phyloP scores from a whole-genome alignment of 352 stramenopile genomes.

The Globisporangium iwayamae region DNA sequence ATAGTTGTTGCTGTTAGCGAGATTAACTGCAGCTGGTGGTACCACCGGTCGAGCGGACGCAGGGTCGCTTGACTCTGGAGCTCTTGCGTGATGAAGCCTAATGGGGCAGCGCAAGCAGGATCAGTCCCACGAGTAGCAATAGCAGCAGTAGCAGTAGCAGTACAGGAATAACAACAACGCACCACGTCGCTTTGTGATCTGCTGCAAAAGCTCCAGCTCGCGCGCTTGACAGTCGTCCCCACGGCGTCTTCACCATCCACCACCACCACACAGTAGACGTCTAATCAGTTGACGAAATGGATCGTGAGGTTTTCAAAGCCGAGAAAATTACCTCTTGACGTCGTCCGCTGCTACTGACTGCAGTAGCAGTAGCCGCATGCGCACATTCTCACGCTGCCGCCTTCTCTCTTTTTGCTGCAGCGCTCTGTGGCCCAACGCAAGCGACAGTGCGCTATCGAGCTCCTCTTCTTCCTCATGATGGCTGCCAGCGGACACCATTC shows the following conservation, averaged over 20 bases:
- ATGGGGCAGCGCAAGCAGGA: background rate
- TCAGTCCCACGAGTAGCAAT: background rate
- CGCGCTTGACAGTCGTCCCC: background rate
- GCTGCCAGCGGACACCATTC: background rate
- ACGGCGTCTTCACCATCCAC: background rate
- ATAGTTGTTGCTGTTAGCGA: background rate
- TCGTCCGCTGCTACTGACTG: background rate
- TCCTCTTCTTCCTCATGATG: background rate
- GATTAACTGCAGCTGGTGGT: slow-evolving; percentile 36
- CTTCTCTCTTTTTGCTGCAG: slow-evolving; percentile 1
- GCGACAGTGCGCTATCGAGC: background rate
- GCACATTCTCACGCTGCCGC: background rate
- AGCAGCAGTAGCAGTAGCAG: background rate
- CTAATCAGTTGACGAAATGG: background rate
- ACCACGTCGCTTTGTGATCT: background rate
- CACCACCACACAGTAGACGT: background rate
- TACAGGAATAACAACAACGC: background rate
- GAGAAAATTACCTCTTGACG: background rate
- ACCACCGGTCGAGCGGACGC: slow-evolving; percentile 37
- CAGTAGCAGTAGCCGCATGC: background rate
- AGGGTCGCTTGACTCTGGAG: slow-evolving; percentile 15
- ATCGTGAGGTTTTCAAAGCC: background rate
- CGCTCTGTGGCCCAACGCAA: background rate
- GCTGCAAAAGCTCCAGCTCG: background rate
- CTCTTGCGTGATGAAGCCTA: slow-evolving; percentile 49